Evolutionary conservation across 441 rosid genomes (phyloP).

Genomic region (Gossypium davidsonii): DNA sequence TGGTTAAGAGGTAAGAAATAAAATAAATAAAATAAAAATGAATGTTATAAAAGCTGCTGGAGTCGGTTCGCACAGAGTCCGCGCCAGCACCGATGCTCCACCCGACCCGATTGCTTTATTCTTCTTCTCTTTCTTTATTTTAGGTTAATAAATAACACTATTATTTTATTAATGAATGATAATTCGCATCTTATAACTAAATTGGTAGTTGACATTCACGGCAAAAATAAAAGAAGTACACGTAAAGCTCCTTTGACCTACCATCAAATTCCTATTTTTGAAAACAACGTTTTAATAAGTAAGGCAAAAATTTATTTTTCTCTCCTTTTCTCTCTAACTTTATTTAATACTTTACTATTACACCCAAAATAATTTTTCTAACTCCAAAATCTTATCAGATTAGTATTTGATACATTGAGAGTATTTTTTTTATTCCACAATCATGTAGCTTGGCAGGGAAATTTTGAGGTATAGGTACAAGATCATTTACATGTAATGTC

Average conservation of each 20-base stretch:
- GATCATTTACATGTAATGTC: neutral
- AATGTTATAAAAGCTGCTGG: neutral
- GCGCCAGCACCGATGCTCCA: neutral
- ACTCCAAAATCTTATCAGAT: too few species aligned
- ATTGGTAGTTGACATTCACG: neutral
- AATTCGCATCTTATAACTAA: neutral
- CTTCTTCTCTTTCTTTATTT: neutral
- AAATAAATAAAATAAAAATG: neutral
- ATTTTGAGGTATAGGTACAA: neutral
- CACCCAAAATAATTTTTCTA: too few species aligned
- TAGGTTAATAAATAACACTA: neutral
- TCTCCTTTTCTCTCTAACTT: too few species aligned
- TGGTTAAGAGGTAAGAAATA: neutral
- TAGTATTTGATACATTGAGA: too few species aligned
- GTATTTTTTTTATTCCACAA: too few species aligned
- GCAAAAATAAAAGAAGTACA: neutral
- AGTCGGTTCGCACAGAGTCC: neutral
- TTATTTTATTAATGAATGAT: neutral
- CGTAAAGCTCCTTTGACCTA: conserved; percentile 18
- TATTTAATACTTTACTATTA: too few species aligned
- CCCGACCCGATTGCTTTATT: neutral
- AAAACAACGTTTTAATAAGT: too few species aligned
- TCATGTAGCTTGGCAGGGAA: neutral
- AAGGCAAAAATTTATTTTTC: too few species aligned
- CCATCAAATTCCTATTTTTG: neutral